These are phyloP conservation scores for Brasenia schreberi DNA, from an alignment of 164 flowering plant species.

Conservation along the genomic window DNA sequence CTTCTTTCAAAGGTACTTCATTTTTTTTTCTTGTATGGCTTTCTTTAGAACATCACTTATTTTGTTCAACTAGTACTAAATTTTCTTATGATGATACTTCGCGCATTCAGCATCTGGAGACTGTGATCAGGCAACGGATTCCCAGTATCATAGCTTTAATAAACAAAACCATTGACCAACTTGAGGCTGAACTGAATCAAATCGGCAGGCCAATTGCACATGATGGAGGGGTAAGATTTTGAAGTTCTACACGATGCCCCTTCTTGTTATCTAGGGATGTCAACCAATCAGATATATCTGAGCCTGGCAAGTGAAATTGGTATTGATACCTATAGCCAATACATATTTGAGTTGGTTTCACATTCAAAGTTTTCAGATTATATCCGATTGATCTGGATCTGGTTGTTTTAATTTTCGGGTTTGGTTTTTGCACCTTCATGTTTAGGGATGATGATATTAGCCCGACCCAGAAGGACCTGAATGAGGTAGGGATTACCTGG, in stretches of 20 bases:
- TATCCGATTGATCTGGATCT: no score
- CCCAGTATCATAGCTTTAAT: slow-evolving; percentile 91
- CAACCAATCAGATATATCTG: no score
- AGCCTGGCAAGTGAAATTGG: no score
- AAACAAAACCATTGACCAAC: slow-evolving; percentile 82
- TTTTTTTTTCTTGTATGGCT: not conserved
- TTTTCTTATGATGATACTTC: not conserved
- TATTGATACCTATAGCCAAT: no score
- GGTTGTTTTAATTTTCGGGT: no score
- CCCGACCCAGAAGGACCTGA: no score
- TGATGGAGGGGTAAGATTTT: slow-evolving; percentile 75
- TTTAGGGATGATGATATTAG: no score
- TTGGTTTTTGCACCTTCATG: no score
- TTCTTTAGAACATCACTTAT: not conserved
- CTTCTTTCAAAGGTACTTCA: slow-evolving; percentile 65
- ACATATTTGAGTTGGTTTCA: no score
- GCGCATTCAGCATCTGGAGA: slow-evolving; percentile 65
- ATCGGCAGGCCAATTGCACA: slow-evolving; percentile 90
- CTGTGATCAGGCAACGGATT: slow-evolving; percentile 72
- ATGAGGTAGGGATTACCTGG: no score
- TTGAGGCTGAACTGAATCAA: slow-evolving; percentile 82
- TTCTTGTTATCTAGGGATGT: no score
- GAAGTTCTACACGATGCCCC: not conserved
- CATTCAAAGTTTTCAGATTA: no score
- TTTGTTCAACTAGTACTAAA: not conserved